A percentile compares a stretch with the other conserved stretches of the same genome.
Conservation (phyloP, 2,329 filamentous ascomycete genomes). For the Trichoderma arundinaceum region DNA sequence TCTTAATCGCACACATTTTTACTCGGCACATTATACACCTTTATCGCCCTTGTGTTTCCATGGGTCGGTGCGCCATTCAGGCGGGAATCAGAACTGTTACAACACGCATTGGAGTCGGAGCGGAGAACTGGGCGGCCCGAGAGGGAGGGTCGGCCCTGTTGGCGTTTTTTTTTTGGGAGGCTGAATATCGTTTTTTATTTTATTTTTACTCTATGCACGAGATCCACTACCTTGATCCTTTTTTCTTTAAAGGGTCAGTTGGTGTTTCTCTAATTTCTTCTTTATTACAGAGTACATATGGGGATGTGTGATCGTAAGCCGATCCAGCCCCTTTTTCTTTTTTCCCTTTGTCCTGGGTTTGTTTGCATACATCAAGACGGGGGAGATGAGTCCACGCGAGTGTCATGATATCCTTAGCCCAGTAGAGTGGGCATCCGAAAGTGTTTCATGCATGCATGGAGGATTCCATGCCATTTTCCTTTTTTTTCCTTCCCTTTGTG, state of each 20-base stretch:
- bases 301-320: background rate
- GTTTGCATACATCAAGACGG: constrained; percentile 18
- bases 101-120: constrained; percentile 11
- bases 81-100: background rate
- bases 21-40: too few species aligned
- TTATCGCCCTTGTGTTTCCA: background rate
- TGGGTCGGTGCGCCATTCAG: background rate
- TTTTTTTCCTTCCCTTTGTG: background rate
- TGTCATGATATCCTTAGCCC: constrained; percentile 25
- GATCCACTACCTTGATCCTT: background rate
- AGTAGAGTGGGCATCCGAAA: constrained; percentile 1
- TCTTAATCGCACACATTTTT: too few species aligned
- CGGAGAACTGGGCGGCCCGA: background rate
- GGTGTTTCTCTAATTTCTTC: background rate
- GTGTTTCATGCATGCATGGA: constrained; percentile 19
- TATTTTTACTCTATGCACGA: background rate
- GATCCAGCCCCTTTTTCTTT: constrained; percentile 1
- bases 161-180: constrained; percentile 19
- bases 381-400: constrained; percentile 23
- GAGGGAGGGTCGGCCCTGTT: background rate
- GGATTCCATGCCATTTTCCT: constrained; percentile 4
- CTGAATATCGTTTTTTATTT: background rate
- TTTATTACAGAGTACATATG: constrained; percentile 15
- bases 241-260: too few species aligned
- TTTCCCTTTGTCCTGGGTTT: constrained; percentile 10